These are phyloP conservation scores for Groenewaldozyma sp. DNA, from an alignment of 1,139 yeast genomes.

Conservation along the genomic window DNA sequence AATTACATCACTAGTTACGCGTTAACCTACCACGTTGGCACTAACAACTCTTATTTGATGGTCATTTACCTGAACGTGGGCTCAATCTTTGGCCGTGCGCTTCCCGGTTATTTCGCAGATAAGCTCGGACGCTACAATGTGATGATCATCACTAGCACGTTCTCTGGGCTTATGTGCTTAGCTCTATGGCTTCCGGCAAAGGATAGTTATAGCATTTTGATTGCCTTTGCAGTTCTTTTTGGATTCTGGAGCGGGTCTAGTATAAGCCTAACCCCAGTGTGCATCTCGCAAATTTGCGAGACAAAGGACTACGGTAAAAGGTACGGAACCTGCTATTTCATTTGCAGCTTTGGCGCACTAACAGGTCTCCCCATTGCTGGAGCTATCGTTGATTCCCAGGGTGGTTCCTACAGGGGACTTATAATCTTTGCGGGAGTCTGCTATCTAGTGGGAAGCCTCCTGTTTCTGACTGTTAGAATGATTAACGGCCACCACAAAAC, in stretches of 20 bases:
- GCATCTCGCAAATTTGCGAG: constrained; percentile 48
- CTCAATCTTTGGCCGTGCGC: constrained; percentile 40
- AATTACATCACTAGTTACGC: constrained; percentile 48
- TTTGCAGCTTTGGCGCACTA: constrained; percentile 51
- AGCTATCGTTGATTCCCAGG: constrained; percentile 29
- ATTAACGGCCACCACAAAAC: constrained; percentile 22
- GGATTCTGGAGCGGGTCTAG: constrained; percentile 47
- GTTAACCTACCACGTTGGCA: constrained; percentile 34
- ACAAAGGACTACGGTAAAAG: constrained; percentile 59
- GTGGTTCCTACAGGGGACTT: constrained; percentile 24
- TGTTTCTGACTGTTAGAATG: constrained; percentile 21
- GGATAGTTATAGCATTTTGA: constrained; percentile 31
- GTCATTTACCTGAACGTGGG: constrained; percentile 39
- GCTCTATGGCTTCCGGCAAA: constrained; percentile 50
- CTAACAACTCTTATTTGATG: constrained; percentile 36
- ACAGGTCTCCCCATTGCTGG: constrained; percentile 47
- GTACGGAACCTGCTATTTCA: constrained; percentile 59
- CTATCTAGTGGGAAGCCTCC: constrained; percentile 21
- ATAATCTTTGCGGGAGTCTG: constrained; percentile 26
- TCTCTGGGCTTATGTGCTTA: constrained; percentile 30
- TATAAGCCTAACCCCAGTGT: constrained; percentile 39
- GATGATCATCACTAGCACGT: constrained; percentile 35
- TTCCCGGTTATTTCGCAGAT: constrained; percentile 44
- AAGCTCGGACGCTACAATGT: constrained; percentile 44
- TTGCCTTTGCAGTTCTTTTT: constrained; percentile 41